phyloP scores from a whole-genome alignment of 2,329 filamentous ascomycete genomes.

The Paraphoma chrysanthemicola region DNA sequence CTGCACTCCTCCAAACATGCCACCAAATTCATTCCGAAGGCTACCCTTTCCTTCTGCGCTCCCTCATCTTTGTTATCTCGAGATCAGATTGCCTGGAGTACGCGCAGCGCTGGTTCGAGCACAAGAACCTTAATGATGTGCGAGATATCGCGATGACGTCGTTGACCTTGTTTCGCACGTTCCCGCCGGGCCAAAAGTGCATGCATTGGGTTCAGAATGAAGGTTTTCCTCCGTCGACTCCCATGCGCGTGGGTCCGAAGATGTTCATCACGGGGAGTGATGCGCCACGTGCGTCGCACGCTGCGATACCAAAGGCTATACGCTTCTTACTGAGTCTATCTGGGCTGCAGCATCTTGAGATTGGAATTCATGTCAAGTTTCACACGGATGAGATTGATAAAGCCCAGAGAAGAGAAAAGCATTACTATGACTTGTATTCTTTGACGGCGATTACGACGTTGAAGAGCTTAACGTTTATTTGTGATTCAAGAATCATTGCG shows the following conservation, averaged over 20 bases:
- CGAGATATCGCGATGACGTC: background rate
- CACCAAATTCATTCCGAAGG: background rate
- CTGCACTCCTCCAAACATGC: background rate
- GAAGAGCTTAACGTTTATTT: background rate
- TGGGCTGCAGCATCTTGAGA: background rate
- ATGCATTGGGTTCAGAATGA: background rate
- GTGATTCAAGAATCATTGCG: background rate
- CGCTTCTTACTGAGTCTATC: background rate
- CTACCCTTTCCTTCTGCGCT: background rate
- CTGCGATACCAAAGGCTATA: background rate
- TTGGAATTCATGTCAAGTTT: background rate
- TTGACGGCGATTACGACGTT: background rate
- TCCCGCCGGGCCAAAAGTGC: background rate
- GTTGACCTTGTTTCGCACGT: background rate
- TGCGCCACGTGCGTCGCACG: background rate
- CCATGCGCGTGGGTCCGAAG: background rate
- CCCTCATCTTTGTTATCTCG: background rate
- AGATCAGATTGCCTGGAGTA: background rate
- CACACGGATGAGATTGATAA: background rate
- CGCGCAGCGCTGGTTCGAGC: background rate
- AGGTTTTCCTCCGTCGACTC: background rate
- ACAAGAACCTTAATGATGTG: background rate
- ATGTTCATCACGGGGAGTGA: background rate
- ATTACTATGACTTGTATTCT: background rate
- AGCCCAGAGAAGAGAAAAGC: background rate